Evolutionary conservation across 805 yeast genomes (phyloP).

Genomic region (Candida gorgasii): DNA sequence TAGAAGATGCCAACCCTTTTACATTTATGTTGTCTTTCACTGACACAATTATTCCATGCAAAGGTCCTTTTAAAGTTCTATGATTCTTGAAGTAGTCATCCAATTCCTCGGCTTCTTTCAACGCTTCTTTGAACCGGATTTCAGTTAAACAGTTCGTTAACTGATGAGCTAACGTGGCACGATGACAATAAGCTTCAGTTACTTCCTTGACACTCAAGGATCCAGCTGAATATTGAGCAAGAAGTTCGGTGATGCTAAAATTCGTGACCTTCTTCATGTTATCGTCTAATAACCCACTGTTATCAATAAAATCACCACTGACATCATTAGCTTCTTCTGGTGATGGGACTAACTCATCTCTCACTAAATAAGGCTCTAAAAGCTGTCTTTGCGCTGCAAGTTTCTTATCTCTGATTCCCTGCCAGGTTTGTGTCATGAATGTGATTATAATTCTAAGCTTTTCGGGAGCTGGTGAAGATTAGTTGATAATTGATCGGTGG

Average conservation of each 20-base stretch:
- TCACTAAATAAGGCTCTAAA: constrained; percentile 5
- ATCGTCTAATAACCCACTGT: constrained; percentile 2
- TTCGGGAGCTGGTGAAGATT: too few species aligned
- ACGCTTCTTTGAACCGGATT: constrained; percentile 29
- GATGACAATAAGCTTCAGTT: constrained; percentile 51
- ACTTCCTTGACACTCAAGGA: not conserved
- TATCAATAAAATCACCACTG: constrained; percentile 11
- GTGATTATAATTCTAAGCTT: too few species aligned
- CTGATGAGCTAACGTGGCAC: constrained; percentile 61
- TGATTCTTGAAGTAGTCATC: constrained; percentile 22
- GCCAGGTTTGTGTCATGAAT: too few species aligned
- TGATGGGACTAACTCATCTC: constrained; percentile 5
- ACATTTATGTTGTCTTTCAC: constrained; percentile 48
- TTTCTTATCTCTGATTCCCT: constrained; percentile 9
- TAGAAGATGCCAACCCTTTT: constrained; percentile 48
- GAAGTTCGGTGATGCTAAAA: constrained; percentile 1
- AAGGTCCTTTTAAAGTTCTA: constrained; percentile 24
- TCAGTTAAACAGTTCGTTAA: constrained; percentile 42
- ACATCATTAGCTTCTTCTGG: constrained; percentile 12
- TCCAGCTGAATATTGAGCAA: not conserved
- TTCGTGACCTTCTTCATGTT: constrained; percentile 2
- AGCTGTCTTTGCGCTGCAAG: constrained; percentile 6
- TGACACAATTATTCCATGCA: constrained; percentile 33
- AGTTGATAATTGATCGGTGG: too few species aligned
- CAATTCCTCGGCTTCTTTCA: constrained; percentile 23